Percentiles rank a stretch among this genome's conserved stretches.
phyloP scores from a whole-genome alignment of 73 alveolate species.

The Breviolum minutum region DNA sequence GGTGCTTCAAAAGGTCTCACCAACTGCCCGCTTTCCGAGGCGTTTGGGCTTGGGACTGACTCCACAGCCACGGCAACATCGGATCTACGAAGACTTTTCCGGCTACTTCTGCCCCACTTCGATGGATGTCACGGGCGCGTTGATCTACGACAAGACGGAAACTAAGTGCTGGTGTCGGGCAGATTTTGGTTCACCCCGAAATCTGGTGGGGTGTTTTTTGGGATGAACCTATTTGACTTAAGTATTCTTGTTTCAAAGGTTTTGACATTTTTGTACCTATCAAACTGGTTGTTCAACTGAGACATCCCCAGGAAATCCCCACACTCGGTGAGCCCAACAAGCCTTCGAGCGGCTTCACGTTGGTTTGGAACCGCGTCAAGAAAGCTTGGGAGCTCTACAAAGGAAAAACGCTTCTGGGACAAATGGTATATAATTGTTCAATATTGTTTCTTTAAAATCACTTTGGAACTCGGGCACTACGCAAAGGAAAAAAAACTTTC shows the following conservation, averaged over 20 bases:
- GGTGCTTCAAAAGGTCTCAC: not conserved
- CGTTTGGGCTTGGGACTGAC: not conserved
- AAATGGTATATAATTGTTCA: no score
- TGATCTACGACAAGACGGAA: not conserved
- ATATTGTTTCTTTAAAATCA: no score
- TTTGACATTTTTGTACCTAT: not conserved
- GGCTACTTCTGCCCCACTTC: conserved; percentile 10
- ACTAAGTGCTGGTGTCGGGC: not conserved
- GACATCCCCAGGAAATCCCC: not conserved
- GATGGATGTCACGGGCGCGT: not conserved
- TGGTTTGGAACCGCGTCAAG: no score
- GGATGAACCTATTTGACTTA: not conserved
- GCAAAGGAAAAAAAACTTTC: no score
- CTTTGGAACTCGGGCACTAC: no score
- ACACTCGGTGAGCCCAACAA: not conserved
- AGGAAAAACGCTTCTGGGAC: no score
- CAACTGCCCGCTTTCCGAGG: no score
- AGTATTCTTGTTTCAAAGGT: not conserved
- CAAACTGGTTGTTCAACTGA: not conserved
- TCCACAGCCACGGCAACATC: not conserved
- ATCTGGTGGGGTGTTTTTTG: not conserved
- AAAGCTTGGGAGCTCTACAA: no score
- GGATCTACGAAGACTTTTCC: not conserved
- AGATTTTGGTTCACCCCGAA: not conserved
- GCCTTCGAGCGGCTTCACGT: not conserved